These are phyloP conservation scores for Mycena filopes DNA, from an alignment of 768 basidiomycete species.

Conservation along the genomic window DNA sequence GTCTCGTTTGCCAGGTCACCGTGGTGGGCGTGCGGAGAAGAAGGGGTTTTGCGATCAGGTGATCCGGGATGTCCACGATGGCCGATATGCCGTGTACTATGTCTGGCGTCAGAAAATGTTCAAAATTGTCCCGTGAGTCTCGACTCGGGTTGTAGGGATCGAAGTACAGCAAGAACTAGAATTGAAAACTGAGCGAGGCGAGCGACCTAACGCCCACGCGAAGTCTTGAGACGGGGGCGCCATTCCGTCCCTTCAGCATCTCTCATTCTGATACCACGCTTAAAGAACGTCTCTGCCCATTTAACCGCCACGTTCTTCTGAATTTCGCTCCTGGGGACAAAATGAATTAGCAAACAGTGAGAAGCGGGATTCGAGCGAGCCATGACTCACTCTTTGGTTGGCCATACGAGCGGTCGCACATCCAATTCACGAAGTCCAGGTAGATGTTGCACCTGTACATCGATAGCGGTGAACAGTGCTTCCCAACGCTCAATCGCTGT, in stretches of 20 bases:
- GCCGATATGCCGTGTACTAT: too few relatives aligned
- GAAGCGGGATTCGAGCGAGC: background rate
- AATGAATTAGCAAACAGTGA: background rate
- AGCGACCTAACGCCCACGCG: background rate
- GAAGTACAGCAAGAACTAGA: too few relatives aligned
- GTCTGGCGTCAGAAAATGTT: too few relatives aligned
- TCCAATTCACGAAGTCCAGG: slow-evolving; percentile 5
- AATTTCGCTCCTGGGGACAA: background rate
- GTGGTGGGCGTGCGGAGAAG: too few relatives aligned
- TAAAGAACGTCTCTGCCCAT: slow-evolving; percentile 3
- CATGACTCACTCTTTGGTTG: slow-evolving; percentile 3
- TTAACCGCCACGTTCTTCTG: slow-evolving; percentile 9
- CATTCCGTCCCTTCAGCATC: background rate
- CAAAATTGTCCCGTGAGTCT: too few relatives aligned
- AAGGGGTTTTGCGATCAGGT: too few relatives aligned
- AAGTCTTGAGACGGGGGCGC: slow-evolving; percentile 6
- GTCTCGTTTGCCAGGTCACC: too few relatives aligned
- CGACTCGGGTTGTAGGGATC: too few relatives aligned
- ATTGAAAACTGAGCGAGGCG: too few relatives aligned
- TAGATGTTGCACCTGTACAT: background rate
- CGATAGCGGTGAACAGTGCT: background rate
- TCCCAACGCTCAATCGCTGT: background rate
- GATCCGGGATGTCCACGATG: too few relatives aligned
- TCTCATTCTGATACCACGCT: slow-evolving; percentile 6
- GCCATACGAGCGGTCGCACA: background rate